A percentile compares a stretch with the other conserved stretches of the same genome.
These are phyloP conservation scores for Aspergillus quadricinctus DNA, from an alignment of 2,329 filamentous ascomycete species.

Conservation along the genomic window DNA sequence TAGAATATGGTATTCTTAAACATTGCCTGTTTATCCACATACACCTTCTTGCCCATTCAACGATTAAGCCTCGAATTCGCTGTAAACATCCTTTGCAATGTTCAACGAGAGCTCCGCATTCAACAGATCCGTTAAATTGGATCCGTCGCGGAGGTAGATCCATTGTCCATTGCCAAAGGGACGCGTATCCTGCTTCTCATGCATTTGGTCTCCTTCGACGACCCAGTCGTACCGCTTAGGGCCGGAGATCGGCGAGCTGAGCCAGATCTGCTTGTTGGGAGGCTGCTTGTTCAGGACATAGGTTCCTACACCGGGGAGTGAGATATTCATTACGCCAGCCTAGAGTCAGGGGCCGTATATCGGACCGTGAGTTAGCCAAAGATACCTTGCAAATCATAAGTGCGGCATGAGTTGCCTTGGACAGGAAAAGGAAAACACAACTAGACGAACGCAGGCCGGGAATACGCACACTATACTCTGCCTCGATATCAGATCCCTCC, in stretches of 20 bases:
- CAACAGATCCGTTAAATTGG: slow-evolving; percentile 67
- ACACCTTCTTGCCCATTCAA: slow-evolving; percentile 1
- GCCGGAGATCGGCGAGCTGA: slow-evolving; percentile 83
- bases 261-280: slow-evolving; percentile 95
- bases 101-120: slow-evolving; percentile 70
- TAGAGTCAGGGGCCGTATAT: slow-evolving; percentile 33
- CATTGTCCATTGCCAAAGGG: slow-evolving; percentile 59
- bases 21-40: neutral
- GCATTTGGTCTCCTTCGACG: slow-evolving; percentile 62
- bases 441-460: neutral
- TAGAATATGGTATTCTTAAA: neutral
- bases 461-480: slow-evolving; percentile 75
- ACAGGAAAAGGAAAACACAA: neutral
- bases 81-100: slow-evolving; percentile 42
- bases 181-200: slow-evolving; percentile 70
- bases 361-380: neutral
- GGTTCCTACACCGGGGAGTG: slow-evolving; percentile 64
- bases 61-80: slow-evolving; percentile 18
- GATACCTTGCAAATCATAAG: neutral
- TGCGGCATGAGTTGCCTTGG: neutral
- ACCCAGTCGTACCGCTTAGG: slow-evolving; percentile 96
- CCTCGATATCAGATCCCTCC: slow-evolving; percentile 67
- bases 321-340: slow-evolving; percentile 81
- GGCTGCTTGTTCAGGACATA: slow-evolving; percentile 99
- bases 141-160: slow-evolving; percentile 84